Evolutionary conservation across 2,329 filamentous ascomycete genomes (phyloP).

Genomic region (Endoconidiophora laricicola): DNA sequence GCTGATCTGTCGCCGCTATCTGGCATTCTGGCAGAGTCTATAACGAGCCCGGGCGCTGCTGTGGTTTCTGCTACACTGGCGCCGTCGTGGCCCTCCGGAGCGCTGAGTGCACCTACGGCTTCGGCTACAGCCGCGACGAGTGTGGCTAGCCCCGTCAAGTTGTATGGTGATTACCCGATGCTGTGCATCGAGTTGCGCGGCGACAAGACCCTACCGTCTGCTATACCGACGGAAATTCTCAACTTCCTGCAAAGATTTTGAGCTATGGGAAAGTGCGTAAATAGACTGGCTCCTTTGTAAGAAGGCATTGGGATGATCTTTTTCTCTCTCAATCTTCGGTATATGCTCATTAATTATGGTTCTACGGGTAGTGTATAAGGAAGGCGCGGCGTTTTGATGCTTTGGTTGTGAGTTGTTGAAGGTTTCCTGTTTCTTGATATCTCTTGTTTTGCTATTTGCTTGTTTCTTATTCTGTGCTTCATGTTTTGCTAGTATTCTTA

Average conservation of each 20-base stretch:
- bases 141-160: neutral
- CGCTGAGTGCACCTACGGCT: slow-evolving; percentile 1
- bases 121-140: neutral
- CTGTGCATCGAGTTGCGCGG: slow-evolving; percentile 9
- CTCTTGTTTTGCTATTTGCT: neutral
- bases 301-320: neutral
- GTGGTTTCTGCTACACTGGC: neutral
- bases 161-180: slow-evolving; percentile 11
- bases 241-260: slow-evolving; percentile 5
- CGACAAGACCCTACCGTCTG: neutral
- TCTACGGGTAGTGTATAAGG: neutral
- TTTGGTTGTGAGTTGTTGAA: neutral
- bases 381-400: neutral
- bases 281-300: neutral
- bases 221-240: slow-evolving; percentile 6
- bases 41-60: neutral
- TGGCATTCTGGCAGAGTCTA: neutral
- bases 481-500: neutral
- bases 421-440: slow-evolving; percentile 5
- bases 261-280: neutral
- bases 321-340: neutral
- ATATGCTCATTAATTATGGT: neutral
- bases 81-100: slow-evolving; percentile 7
- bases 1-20: neutral
- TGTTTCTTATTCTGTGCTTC: neutral